phyloP scores from a whole-genome alignment of 1,139 yeast species.

The Pichia sp. region DNA sequence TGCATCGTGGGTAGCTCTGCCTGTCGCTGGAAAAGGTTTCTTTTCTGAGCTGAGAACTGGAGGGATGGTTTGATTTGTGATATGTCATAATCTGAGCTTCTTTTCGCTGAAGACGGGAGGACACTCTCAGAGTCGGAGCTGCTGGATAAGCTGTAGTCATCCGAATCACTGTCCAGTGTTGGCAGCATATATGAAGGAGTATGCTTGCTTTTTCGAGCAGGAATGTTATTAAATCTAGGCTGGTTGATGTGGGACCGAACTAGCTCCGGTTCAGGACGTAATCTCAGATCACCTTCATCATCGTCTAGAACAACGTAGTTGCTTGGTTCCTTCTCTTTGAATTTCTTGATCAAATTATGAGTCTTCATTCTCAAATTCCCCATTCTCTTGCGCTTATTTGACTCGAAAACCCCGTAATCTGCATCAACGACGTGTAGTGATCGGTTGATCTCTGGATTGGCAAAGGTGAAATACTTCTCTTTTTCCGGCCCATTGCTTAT shows the following conservation, averaged over 20 bases:
- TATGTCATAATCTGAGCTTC: neutral
- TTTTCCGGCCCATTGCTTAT: neutral
- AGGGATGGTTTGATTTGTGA: neutral
- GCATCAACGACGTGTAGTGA: slow-evolving; percentile 16
- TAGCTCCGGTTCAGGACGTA: slow-evolving; percentile 20
- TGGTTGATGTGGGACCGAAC: neutral
- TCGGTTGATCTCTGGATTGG: neutral
- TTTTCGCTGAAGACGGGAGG: neutral
- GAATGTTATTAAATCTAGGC: neutral
- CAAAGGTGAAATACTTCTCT: slow-evolving; percentile 9
- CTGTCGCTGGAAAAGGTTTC: no score
- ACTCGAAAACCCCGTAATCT: slow-evolving; percentile 19
- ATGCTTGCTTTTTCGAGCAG: neutral
- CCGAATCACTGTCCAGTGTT: neutral
- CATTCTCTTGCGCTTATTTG: slow-evolving; percentile 1
- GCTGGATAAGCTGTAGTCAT: neutral
- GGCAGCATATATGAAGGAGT: neutral
- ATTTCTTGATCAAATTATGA: slow-evolving; percentile 1
- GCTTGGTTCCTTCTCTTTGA: neutral
- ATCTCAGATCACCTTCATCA: neutral
- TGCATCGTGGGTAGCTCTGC: no score
- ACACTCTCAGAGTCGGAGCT: neutral
- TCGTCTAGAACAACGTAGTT: neutral
- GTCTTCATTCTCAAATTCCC: slow-evolving; percentile 1
- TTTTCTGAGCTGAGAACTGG: no score